Conservation (phyloP, 2,329 filamentous ascomycete genomes). For the Neonectria magnoliae region DNA sequence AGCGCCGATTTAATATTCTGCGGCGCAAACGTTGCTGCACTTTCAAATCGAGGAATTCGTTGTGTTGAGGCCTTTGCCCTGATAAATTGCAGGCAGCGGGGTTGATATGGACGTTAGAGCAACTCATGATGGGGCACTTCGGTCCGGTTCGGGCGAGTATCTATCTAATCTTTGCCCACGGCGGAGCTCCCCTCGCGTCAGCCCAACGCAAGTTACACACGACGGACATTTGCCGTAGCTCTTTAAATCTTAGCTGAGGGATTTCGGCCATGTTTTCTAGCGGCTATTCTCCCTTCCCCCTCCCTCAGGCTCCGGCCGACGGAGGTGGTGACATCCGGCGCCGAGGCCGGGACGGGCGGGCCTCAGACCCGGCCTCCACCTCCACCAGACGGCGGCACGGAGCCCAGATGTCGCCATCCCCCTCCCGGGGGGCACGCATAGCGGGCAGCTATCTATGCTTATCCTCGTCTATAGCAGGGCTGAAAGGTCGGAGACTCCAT, state of each 20-base stretch:
- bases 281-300: no score
- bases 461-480: neutral
- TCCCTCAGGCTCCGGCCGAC: neutral
- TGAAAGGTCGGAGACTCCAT: conserved; percentile 6
- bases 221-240: neutral
- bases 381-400: conserved; percentile 1
- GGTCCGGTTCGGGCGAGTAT: conserved; percentile 23
- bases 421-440: conserved; percentile 11
- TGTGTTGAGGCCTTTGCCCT: conserved; percentile 10
- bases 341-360: conserved; percentile 34
- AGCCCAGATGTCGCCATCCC: conserved; percentile 5
- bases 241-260: neutral
- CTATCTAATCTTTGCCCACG: neutral
- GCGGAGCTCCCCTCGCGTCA: conserved; percentile 9
- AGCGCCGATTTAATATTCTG: no score
- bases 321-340: conserved; percentile 20
- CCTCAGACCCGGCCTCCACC: conserved; percentile 34
- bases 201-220: neutral
- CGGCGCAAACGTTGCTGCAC: no score
- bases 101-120: conserved; percentile 5
- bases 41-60: no score
- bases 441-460: conserved; percentile 11
- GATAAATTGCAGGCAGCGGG: conserved; percentile 9
- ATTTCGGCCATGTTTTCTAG: no score
- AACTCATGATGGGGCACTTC: conserved; percentile 10